Evolutionary conservation across 202 grass and related monocot species (phyloP).

Genomic region (Brachypodium distachyon): DNA sequence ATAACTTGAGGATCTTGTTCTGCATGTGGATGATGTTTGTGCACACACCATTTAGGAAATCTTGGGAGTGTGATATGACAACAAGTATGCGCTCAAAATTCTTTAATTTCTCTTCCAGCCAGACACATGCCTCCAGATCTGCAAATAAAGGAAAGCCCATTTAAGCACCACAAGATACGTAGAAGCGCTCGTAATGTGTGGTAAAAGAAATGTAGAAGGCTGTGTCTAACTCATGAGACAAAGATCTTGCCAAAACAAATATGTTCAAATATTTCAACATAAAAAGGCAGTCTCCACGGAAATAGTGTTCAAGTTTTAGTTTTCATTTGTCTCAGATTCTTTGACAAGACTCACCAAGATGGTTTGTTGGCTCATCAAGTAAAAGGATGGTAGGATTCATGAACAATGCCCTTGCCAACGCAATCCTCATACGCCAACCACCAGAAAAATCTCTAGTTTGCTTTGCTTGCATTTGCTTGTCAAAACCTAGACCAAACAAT

Average conservation of each 20-base stretch:
- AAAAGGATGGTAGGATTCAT: conserved; percentile 98
- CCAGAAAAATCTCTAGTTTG: conserved; percentile 90
- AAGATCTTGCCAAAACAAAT: neutral
- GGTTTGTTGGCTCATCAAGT: conserved; percentile 93
- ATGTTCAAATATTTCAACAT: neutral
- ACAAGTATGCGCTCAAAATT: conserved; percentile 78
- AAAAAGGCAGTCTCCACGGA: too few relatives aligned
- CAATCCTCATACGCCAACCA: conserved; percentile 98
- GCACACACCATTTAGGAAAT: conserved; percentile 87
- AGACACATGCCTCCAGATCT: conserved; percentile 98
- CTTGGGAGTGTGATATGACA: conserved; percentile 76
- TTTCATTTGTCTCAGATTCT: too few relatives aligned
- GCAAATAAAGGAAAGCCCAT: too few relatives aligned
- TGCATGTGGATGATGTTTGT: conserved; percentile 98
- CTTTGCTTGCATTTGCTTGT: conserved; percentile 92
- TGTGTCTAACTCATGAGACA: neutral
- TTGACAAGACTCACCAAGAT: conserved; percentile 84
- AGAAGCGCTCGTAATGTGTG: too few relatives aligned
- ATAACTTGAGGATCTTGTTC: conserved; percentile 69
- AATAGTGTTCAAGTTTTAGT: neutral
- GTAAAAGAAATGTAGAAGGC: neutral
- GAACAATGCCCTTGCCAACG: conserved; percentile 83
- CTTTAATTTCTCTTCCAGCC: conserved; percentile 85
- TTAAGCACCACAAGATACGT: too few relatives aligned
- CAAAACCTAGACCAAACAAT: conserved; percentile 85